Evolutionary conservation across 1,139 yeast genomes (phyloP), one percentile per base, ranked within the genome.

Genomic region (Meyerozyma elateridarum): DNA sequence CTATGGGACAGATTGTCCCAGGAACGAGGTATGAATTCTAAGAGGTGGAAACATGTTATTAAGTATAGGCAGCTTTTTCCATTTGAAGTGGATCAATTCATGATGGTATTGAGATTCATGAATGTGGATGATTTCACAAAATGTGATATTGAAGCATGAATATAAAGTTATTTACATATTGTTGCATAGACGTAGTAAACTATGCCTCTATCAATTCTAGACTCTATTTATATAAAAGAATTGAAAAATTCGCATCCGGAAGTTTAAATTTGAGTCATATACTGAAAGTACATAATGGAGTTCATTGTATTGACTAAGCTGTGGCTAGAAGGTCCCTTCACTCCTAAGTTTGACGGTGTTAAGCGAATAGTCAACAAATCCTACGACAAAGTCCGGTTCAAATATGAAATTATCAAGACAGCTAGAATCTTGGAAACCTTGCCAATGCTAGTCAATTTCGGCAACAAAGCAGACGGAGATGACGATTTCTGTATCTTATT

Each of bases 11-110:
- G 62, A 27, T 48, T 66, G 33, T 55, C 54, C 32, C 56, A 64
- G 36, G 61, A 60, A 36, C 46, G 52, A 15, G 50, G 56, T 19
- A 64, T 66, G 50, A 65, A 64, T 39, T 53, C 66, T 32, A 65
- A 65, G 40, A 53, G 73, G 41, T 67, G 73, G 73, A 67, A 67
- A 39, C 73, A 66, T 38, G 52, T 67, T 15, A 57, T 60, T 29
- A 65, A 64, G 38, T 63, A 58, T 41, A 52, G 73, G 44, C 61
- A 56, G 30, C 45, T 53, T 8, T 67, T 65, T 39, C 56, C 65
- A 5, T 63, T 51, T 33, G 72, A 65, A 44, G 69, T 60, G 33
- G 67, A 67, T 38, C 71, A 66, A 44, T 66, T 67, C 39, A 52
- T 64, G 45, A 54, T 66, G 38, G 58, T 65, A 12, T 51, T 65